These are phyloP conservation scores for Sphaerosporella brunnea DNA, from an alignment of 495 filamentous ascomycete species.

Conservation along the genomic window DNA sequence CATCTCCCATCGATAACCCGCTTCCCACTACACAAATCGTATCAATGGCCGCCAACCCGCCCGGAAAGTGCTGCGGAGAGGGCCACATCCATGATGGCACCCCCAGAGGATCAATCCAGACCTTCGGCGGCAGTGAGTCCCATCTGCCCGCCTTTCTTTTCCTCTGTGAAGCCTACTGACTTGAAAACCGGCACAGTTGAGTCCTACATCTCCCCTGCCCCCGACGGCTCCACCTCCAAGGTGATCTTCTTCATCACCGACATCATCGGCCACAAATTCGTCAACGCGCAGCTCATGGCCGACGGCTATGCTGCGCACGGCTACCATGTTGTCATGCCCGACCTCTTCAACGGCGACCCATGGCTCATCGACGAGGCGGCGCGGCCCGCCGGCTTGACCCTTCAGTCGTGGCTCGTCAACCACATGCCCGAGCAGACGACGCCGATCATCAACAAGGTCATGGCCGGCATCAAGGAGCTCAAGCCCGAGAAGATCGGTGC, in stretches of 20 bases:
- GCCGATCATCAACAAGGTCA: constrained; percentile 40
- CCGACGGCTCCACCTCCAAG: constrained; percentile 27
- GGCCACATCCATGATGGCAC: constrained; percentile 32
- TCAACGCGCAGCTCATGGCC: constrained; percentile 62
- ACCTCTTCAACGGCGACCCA: constrained; percentile 59
- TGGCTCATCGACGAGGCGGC: constrained; percentile 25
- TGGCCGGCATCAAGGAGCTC: constrained; percentile 41
- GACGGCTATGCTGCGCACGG: constrained; percentile 72
- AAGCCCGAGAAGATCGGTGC: constrained; percentile 52
- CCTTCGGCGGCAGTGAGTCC: constrained; percentile 27
- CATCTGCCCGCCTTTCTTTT: too few species aligned
- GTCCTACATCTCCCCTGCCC: constrained; percentile 31
- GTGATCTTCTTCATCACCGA: constrained; percentile 45
- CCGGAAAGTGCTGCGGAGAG: constrained; percentile 30
- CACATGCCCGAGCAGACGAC: constrained; percentile 46
- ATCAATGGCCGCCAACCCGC: constrained; percentile 31
- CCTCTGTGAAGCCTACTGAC: too few species aligned
- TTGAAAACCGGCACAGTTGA: too few species aligned
- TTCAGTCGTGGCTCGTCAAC: constrained; percentile 41
- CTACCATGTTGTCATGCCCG: constrained; percentile 58
- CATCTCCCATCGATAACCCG: neutral
- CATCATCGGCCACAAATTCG: constrained; percentile 48
- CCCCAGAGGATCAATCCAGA: constrained; percentile 29
- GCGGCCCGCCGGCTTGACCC: constrained; percentile 36
- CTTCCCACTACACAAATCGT: neutral